These are phyloP conservation scores for Aegilops sharonensis DNA, from an alignment of 176 grass and related monocot genomes.

Conservation along the genomic window DNA sequence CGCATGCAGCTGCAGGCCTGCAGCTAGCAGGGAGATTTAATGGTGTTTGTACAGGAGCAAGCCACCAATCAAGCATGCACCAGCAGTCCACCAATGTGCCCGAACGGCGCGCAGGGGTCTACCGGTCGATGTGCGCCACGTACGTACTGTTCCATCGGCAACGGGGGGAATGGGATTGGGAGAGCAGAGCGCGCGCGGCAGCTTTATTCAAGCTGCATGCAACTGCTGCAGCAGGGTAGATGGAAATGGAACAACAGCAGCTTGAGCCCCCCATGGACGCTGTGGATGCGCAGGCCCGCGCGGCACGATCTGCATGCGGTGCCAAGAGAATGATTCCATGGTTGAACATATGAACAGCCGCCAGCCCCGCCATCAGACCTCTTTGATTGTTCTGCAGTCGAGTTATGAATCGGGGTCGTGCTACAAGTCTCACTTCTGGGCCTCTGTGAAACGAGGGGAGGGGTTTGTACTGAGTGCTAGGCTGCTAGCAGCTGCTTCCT, in stretches of 20 bases:
- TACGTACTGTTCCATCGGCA: conserved; percentile 36
- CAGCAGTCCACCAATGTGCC: background rate
- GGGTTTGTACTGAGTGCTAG: conserved; percentile 20
- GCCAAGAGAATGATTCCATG: conserved; percentile 34
- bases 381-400: conserved; percentile 18
- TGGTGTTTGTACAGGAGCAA: background rate
- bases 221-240: background rate
- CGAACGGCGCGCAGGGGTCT: background rate
- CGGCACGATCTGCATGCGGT: conserved; percentile 16
- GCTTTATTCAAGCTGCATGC: conserved; percentile 46
- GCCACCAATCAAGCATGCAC: background rate
- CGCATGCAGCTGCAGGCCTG: conserved; percentile 20
- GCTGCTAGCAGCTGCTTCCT: background rate
- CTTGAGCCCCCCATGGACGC: background rate
- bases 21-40: background rate
- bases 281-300: background rate
- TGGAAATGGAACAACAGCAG: conserved; percentile 19
- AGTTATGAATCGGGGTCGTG: conserved; percentile 17
- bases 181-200: conserved; percentile 4
- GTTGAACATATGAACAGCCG: conserved; percentile 2
- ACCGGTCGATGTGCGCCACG: background rate
- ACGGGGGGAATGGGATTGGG: background rate
- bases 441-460: background rate
- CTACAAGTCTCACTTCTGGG: background rate
- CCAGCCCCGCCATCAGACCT: background rate